phyloP scores from a whole-genome alignment of 2,329 filamentous ascomycete genomes.

The Podosphaera fusca region DNA sequence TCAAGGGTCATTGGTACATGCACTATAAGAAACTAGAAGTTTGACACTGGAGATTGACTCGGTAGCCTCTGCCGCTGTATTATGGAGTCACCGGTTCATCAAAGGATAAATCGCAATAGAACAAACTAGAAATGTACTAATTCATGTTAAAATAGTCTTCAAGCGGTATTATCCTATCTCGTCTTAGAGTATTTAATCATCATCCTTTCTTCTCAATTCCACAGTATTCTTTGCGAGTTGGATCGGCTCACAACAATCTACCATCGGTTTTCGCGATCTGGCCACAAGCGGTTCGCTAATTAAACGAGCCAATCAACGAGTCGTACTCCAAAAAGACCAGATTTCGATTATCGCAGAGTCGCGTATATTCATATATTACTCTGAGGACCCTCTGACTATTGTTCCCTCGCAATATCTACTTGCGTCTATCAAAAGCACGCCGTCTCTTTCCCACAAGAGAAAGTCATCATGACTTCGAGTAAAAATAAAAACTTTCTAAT shows the following conservation, averaged over 20 bases:
- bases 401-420: background rate
- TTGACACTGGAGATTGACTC: too few species aligned
- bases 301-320: background rate
- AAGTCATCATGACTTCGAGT: constrained; percentile 27
- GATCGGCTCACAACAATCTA: background rate
- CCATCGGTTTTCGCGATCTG: background rate
- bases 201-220: background rate
- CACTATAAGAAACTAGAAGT: too few species aligned
- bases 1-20: too few species aligned
- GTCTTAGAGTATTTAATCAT: too few species aligned
- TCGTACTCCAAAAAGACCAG: background rate
- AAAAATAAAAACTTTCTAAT: constrained; percentile 46
- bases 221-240: background rate
- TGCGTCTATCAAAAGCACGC: background rate
- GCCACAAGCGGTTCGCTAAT: background rate
- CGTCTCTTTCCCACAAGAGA: background rate
- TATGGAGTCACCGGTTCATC: too few species aligned
- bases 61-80: too few species aligned
- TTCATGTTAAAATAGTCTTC: too few species aligned
- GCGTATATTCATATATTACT: background rate
- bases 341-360: background rate
- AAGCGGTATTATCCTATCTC: too few species aligned
- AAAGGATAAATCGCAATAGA: too few species aligned
- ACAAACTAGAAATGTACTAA: too few species aligned
- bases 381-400: background rate